phyloP scores from a whole-genome alignment of 108 stramenopile species.

The Nitzschia putrida region DNA sequence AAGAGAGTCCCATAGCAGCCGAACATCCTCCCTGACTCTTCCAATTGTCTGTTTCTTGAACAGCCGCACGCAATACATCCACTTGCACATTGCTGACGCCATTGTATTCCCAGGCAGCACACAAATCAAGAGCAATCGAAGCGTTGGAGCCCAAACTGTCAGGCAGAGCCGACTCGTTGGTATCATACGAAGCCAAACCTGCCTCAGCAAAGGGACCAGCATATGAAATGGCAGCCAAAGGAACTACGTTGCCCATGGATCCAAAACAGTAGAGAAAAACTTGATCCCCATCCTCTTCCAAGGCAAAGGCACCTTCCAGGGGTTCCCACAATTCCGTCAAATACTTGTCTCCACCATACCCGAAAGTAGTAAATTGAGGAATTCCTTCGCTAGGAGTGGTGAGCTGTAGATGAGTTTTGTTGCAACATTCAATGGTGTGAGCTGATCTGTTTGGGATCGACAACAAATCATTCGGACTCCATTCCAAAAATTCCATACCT shows the following conservation, averaged over 20 bases:
- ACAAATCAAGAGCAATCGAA: constrained; percentile 2
- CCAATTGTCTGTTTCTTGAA: constrained; percentile 16
- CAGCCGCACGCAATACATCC: background rate
- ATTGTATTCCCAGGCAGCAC: constrained; percentile 9
- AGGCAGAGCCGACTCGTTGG: constrained; percentile 17
- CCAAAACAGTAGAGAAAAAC: constrained; percentile 34
- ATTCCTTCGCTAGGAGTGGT: constrained; percentile 29
- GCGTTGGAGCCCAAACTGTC: constrained; percentile 6
- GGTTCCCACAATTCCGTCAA: background rate
- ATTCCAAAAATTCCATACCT: constrained; percentile 15
- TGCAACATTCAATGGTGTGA: too few species aligned
- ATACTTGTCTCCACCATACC: constrained; percentile 16
- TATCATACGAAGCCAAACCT: background rate
- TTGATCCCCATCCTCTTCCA: constrained; percentile 23
- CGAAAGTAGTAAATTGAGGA: constrained; percentile 20
- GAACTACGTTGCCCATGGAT: background rate
- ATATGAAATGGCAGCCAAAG: constrained; percentile 19
- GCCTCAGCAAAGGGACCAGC: constrained; percentile 10
- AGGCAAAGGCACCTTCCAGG: constrained; percentile 2
- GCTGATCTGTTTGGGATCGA: background rate
- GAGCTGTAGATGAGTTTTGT: constrained; percentile 4
- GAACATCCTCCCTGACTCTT: background rate
- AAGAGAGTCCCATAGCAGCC: background rate
- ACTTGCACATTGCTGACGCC: constrained; percentile 1
- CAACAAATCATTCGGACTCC: background rate